Evolutionary conservation across 2,329 filamentous ascomycete genomes (phyloP), one percentile per base, ranked within the genome.

Genomic region (Fusarium lateritium): DNA sequence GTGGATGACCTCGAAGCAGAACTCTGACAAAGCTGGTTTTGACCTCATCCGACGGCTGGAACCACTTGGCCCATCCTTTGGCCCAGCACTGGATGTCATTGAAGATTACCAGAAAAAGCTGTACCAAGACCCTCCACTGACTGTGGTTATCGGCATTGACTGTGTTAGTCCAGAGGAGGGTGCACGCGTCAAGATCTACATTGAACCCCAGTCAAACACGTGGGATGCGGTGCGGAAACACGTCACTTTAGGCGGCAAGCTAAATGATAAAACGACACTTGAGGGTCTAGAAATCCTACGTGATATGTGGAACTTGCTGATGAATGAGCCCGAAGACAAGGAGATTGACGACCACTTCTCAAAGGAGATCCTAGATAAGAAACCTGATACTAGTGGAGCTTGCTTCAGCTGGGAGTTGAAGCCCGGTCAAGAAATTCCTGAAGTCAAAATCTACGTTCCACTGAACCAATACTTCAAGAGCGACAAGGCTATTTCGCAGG

Each of bases 331-430:
- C 10, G 64, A 69, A 33, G 52, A 66, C 10, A 67, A 67, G 39
- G 33, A 49, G 1, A 46, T 65, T 2, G 39, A 65, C 28, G 26
- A 56, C 15, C 34, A 40, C 6, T 65, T 62, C 43, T 53, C 60
- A 4, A 73, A 73, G 19, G 45, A 67, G 8, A 52, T 52, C 7
- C 24, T 60, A 1, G 46, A 67, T 4, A 44, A 54, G 13, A 68
- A 60, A 6, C 58, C 69, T 26, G 56, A 66, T 42, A 65, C 65
- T 14, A 67, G 64, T 7, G 73, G 73, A 36, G 58, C 70, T 9
- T 72, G 73, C 53, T 72, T 74, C 54, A 74, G 74, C 47, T 75
- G 71, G 65, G 74, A 76, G 53, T 57, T 76, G 14, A 64, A 65
- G 56, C 69, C 73, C 10, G 69, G 72, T 2, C 56, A 71, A 11